Evolutionary conservation across 108 stramenopile genomes (phyloP), one percentile per base, ranked within the genome.

Genomic region (Cyclostephanos tholiformis): DNA sequence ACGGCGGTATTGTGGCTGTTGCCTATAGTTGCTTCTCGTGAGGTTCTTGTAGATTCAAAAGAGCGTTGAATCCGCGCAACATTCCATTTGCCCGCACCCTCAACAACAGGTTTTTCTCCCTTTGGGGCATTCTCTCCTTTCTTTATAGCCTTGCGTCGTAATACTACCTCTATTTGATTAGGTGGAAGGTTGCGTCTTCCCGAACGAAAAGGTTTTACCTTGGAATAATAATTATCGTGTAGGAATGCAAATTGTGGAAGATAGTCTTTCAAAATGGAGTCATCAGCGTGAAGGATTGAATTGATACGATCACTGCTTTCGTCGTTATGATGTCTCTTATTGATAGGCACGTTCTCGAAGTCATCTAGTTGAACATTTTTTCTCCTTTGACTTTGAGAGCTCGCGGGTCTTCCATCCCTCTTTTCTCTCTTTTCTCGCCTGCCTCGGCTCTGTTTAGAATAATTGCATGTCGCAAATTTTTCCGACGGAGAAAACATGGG

Each of bases 111-210:
- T 55, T 55, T 22, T n/a, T n/a, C n/a, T 55, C 26, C 53, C 19
- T 4, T 55, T 20, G 10, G 53, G 6, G 36, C 70, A 25, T 32
- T 49, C 36, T 32, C 63, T 20, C 57, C 22, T 61, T 80, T 80
- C 46, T 69, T 74, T 6, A 80, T 59, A 17, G 79, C 79, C 35
- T 68, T 60, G 20, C 79, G 71, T 56, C 79, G 61, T 20, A 80
- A 61, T 36, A 80, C 66, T 27, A 80, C 61, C 62, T 80, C 79
- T 51, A 80, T 38, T 69, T 80, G 79, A 80, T 80, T 69, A 17
- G 41, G 39, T 41, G 79, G 79, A 36, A 80, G 61, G 59, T 74
- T 65, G 32, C 67, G 71, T 23, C 56, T 69, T 41, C 73, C 73
- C 32, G 69, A 65, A 4, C 55, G 20, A 69, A 39, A 74, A 4